Percentiles rank a stretch among this genome's conserved stretches.
phyloP scores from a whole-genome alignment of 1,284 basidiomycete genomes.

The Puccinia brachypodii region DNA sequence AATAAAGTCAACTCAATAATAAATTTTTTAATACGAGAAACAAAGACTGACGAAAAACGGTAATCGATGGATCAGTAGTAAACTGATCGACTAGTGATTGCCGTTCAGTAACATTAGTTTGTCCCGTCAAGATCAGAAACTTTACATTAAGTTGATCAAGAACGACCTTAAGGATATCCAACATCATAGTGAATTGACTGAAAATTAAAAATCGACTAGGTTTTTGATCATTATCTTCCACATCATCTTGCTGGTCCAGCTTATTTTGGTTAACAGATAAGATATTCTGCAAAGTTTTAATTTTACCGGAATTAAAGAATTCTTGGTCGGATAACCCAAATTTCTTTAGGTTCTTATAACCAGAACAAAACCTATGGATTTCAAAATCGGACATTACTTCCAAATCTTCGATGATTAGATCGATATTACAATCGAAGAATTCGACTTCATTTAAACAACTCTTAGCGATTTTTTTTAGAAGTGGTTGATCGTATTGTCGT shows the following conservation, averaged over 20 bases:
- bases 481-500: slow-evolving; percentile 74
- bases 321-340: slow-evolving; percentile 73
- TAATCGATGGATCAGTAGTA: slow-evolving; percentile 86
- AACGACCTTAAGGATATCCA: slow-evolving; percentile 87
- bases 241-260: slow-evolving; percentile 1
- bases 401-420: slow-evolving; percentile 64
- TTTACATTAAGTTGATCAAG: slow-evolving; percentile 74
- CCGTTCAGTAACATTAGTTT: slow-evolving; percentile 87
- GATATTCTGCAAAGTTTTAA: slow-evolving; percentile 71
- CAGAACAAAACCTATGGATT: slow-evolving; percentile 74
- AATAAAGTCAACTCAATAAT: neutral
- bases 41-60: slow-evolving; percentile 66
- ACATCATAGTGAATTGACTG: slow-evolving; percentile 82
- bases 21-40: neutral
- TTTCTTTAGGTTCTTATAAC: slow-evolving; percentile 79
- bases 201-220: slow-evolving; percentile 16
- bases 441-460: slow-evolving; percentile 86
- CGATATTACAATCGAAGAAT: slow-evolving; percentile 74
- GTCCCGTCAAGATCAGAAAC: slow-evolving; percentile 87
- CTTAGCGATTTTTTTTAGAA: slow-evolving; percentile 72
- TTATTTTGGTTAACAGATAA: slow-evolving; percentile 57
- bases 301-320: slow-evolving; percentile 87
- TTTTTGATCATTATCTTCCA: neutral
- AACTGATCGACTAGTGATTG: slow-evolving; percentile 95
- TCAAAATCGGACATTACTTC: slow-evolving; percentile 92